Evolutionary conservation across 2,329 filamentous ascomycete species (phyloP).

Genomic region (Alternaria alternata): DNA sequence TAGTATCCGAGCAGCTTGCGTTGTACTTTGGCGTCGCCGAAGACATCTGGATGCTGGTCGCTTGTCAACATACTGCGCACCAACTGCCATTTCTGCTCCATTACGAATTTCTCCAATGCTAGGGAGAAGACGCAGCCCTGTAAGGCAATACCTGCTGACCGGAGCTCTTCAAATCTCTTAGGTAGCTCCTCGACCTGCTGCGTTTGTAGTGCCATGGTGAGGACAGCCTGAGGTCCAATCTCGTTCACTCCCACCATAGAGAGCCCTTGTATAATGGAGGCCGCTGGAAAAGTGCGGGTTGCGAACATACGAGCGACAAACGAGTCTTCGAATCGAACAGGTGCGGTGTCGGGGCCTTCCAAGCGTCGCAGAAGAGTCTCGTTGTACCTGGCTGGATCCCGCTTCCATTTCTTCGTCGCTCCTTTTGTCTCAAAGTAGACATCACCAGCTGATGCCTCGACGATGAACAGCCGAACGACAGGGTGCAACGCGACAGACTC

Average conservation of each 20-base stretch:
- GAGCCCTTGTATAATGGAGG: constrained; percentile 75
- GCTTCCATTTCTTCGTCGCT: constrained; percentile 13
- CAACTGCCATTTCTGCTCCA: constrained; percentile 61
- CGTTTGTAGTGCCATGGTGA: constrained; percentile 77
- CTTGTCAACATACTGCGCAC: constrained; percentile 63
- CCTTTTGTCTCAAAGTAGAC: constrained; percentile 11
- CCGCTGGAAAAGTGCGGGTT: constrained; percentile 74
- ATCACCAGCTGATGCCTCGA: constrained; percentile 26
- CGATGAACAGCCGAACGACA: constrained; percentile 40
- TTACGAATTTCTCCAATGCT: constrained; percentile 70
- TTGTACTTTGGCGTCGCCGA: constrained; percentile 65
- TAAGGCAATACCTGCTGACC: constrained; percentile 68
- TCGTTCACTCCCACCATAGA: constrained; percentile 73
- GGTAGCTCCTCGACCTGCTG: constrained; percentile 64
- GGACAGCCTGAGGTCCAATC: constrained; percentile 79
- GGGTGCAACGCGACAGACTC: constrained; percentile 40
- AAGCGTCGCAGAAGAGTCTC: constrained; percentile 46
- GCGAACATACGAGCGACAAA: constrained; percentile 86
- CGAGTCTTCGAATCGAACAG: constrained; percentile 63
- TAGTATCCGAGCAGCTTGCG: constrained; percentile 63
- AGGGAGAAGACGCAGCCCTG: constrained; percentile 70
- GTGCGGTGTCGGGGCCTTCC: constrained; percentile 53
- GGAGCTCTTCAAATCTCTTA: constrained; percentile 67
- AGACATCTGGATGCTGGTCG: constrained; percentile 71
- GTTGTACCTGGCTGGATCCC: constrained; percentile 30